Evolutionary conservation across 345 rosid genomes (phyloP).

Genomic region (Noccaea bulbosa): DNA sequence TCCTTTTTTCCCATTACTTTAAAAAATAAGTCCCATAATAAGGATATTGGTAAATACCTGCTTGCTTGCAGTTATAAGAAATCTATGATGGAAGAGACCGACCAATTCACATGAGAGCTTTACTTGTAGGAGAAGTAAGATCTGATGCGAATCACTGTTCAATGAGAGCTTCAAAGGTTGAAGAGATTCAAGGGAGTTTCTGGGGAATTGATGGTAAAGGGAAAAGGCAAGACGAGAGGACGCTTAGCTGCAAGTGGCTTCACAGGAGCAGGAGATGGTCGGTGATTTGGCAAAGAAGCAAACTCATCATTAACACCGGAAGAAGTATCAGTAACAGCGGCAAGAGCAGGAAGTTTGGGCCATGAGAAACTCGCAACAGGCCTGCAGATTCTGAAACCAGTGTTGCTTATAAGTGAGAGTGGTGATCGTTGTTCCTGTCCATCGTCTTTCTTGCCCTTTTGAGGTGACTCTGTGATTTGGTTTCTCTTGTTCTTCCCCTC

Average conservation of each 20-base stretch:
- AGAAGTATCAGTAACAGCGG: slow-evolving; percentile 11
- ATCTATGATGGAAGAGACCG: neutral
- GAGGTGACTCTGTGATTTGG: slow-evolving; percentile 7
- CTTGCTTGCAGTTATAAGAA: neutral
- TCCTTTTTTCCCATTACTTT: neutral
- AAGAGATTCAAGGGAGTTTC: slow-evolving; percentile 34
- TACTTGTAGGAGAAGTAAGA: slow-evolving; percentile 27
- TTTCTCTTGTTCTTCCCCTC: slow-evolving; percentile 23
- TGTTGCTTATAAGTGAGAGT: slow-evolving; percentile 47
- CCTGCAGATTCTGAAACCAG: slow-evolving; percentile 83
- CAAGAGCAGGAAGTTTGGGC: slow-evolving; percentile 58
- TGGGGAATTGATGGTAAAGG: slow-evolving; percentile 25
- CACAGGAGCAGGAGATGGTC: slow-evolving; percentile 42
- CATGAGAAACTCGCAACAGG: slow-evolving; percentile 78
- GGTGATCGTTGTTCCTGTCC: slow-evolving; percentile 58
- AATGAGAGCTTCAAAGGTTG: slow-evolving; percentile 29
- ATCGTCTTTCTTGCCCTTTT: slow-evolving; percentile 49
- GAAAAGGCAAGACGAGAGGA: slow-evolving; percentile 34
- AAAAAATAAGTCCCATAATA: neutral
- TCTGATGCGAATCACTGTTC: slow-evolving; percentile 14
- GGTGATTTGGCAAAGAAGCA: slow-evolving; percentile 51
- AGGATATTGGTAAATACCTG: slow-evolving; percentile 30
- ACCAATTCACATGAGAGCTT: slow-evolving; percentile 22
- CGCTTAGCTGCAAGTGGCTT: slow-evolving; percentile 59
- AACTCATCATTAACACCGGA: slow-evolving; percentile 41